A percentile compares a stretch with the other conserved stretches of the same genome.
These are phyloP conservation scores for Neonectria neomacrospora DNA, from an alignment of 2,329 filamentous ascomycete species.

Conservation along the genomic window DNA sequence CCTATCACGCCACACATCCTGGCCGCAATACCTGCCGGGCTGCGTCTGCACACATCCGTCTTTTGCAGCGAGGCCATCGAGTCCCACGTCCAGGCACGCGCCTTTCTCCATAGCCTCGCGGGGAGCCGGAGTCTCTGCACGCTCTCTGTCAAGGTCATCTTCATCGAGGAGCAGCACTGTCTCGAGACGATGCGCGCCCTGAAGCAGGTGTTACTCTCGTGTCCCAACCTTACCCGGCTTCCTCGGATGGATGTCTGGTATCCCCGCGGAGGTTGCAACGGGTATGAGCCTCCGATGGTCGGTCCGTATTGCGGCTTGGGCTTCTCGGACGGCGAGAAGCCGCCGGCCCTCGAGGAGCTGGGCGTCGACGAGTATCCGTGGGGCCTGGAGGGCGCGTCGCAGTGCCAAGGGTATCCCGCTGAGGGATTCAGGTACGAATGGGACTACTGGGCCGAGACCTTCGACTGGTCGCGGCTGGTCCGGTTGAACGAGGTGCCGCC, in stretches of 20 bases:
- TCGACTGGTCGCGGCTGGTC: conserved; percentile 25
- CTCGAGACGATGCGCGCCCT: conserved; percentile 22
- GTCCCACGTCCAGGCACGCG: conserved; percentile 13
- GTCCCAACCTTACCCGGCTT: conserved; percentile 22
- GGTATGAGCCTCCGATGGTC: background rate
- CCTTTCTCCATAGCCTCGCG: conserved; percentile 8
- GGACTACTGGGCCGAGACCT: conserved; percentile 11
- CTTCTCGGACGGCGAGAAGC: conserved; percentile 12
- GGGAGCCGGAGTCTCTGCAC: conserved; percentile 11
- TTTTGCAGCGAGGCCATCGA: conserved; percentile 5
- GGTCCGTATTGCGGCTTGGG: conserved; percentile 16
- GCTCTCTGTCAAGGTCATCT: conserved; percentile 15
- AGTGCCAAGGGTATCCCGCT: conserved; percentile 12
- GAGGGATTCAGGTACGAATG: background rate
- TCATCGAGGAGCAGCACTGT: conserved; percentile 18
- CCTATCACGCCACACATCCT: conserved; percentile 14
- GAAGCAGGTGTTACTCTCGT: conserved; percentile 24
- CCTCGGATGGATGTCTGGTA: conserved; percentile 18
- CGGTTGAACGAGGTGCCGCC: background rate
- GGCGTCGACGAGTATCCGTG: conserved; percentile 20
- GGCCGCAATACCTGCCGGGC: background rate
- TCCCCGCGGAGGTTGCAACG: background rate
- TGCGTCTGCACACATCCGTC: conserved; percentile 15
- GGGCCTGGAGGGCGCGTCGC: background rate
- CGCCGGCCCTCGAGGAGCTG: conserved; percentile 18